Conservation (phyloP, 129 eudicot genomes). For the Solidago caesia region DNA sequence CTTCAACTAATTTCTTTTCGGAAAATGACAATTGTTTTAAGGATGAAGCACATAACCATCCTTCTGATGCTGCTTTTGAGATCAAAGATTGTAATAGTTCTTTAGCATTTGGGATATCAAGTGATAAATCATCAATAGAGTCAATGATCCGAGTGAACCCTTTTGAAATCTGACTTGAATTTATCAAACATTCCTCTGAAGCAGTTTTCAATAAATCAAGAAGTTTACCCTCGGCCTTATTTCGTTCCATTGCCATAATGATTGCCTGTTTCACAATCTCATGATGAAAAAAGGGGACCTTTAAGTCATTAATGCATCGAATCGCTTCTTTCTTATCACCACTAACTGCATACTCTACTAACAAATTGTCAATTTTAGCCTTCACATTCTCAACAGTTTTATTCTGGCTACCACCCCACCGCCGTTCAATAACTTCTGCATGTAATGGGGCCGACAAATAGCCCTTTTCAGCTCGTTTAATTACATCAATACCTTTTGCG, state of each 20-base stretch:
- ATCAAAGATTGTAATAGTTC: constrained; percentile 62
- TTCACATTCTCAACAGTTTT: constrained; percentile 84
- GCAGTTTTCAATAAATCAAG: constrained; percentile 61
- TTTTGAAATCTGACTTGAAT: constrained; percentile 84
- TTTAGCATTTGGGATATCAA: constrained; percentile 89
- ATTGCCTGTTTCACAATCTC: constrained; percentile 79
- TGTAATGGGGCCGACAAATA: constrained; percentile 88
- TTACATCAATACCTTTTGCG: constrained; percentile 73
- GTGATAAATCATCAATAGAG: constrained; percentile 73
- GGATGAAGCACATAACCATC: constrained; percentile 88
- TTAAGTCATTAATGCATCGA: constrained; percentile 73
- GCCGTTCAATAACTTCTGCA: constrained; percentile 71
- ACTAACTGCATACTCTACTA: constrained; percentile 68
- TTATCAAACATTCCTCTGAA: constrained; percentile 71
- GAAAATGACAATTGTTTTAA: constrained; percentile 49
- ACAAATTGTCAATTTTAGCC: constrained; percentile 53
- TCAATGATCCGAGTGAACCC: constrained; percentile 77
- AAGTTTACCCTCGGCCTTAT: constrained; percentile 55
- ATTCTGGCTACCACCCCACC: constrained; percentile 81
- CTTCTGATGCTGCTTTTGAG: constrained; percentile 89
- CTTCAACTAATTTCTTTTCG: constrained; percentile 48
- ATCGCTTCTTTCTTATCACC: constrained; percentile 82
- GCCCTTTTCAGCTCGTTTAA: constrained; percentile 77
- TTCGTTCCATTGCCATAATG: constrained; percentile 84
- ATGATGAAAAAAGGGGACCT: constrained; percentile 87